A percentile compares a stretch with the other conserved stretches of the same genome.
Conservation (phyloP, 1,139 yeast genomes). For the Candida frijolesensis region DNA sequence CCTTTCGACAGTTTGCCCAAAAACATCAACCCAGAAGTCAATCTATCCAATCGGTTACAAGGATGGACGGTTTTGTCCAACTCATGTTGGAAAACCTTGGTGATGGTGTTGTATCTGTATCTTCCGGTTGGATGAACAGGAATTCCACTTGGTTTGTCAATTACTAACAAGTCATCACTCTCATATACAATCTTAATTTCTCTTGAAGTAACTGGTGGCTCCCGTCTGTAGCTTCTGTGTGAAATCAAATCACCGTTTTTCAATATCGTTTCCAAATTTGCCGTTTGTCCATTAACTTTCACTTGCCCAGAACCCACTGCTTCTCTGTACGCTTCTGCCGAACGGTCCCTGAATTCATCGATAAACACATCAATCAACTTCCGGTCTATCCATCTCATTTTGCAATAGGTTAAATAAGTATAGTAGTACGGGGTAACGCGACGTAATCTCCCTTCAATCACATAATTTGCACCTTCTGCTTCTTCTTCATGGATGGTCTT, state of each 20-base stretch:
- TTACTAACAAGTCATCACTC: conserved; percentile 77
- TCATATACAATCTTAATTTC: conserved; percentile 75
- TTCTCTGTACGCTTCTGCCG: conserved; percentile 63
- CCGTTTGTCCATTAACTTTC: conserved; percentile 64
- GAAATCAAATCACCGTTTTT: conserved; percentile 83
- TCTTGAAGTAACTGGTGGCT: conserved; percentile 80
- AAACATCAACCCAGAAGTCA: conserved; percentile 95
- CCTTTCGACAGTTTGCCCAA: conserved; percentile 81
- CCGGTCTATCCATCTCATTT: conserved; percentile 86
- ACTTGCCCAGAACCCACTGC: conserved; percentile 78
- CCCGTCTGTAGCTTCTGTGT: conserved; percentile 87
- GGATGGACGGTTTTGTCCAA: conserved; percentile 72
- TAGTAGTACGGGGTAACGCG: conserved; percentile 83
- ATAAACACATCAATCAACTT: conserved; percentile 77
- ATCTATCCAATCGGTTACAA: conserved; percentile 85
- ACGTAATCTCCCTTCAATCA: conserved; percentile 62
- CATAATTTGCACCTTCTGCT: conserved; percentile 53
- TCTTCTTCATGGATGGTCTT: conserved; percentile 59
- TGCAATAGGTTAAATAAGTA: conserved; percentile 89
- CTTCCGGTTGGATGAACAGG: conserved; percentile 98
- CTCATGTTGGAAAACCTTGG: conserved; percentile 77
- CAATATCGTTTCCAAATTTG: conserved; percentile 65
- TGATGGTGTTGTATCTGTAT: conserved; percentile 81
- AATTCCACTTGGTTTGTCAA: conserved; percentile 92
- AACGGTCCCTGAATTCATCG: conserved; percentile 82